Percentiles rank a stretch among this genome's conserved stretches.
Evolutionary conservation across 768 basidiomycete species (phyloP).

Genomic region (Daedaleopsis sinensis): DNA sequence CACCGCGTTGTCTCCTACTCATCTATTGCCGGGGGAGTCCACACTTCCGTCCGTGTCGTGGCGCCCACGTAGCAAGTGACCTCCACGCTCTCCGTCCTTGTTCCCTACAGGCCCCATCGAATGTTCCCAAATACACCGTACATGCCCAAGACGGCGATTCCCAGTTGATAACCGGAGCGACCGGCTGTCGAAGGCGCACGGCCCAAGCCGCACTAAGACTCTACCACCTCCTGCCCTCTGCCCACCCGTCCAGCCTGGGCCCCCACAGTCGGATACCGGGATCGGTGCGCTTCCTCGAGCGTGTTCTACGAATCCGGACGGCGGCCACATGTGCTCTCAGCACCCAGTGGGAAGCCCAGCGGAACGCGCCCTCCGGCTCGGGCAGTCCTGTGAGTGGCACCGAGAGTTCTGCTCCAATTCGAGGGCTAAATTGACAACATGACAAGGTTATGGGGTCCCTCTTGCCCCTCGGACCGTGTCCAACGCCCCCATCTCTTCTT

Average conservation of each 20-base stretch:
- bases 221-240: slow-evolving; percentile 5
- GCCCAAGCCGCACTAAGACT: slow-evolving; percentile 1
- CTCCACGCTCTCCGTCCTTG: slow-evolving; percentile 11
- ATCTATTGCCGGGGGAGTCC: slow-evolving; percentile 9
- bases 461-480: slow-evolving; percentile 7
- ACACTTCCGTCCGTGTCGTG: slow-evolving; percentile 14
- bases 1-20: slow-evolving; percentile 1
- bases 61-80: slow-evolving; percentile 20
- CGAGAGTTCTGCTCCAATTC: not conserved
- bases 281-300: not conserved
- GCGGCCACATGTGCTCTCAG: slow-evolving; percentile 2
- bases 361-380: not conserved
- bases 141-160: slow-evolving; percentile 13
- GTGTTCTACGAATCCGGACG: slow-evolving; percentile 4
- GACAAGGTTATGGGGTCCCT: slow-evolving; percentile 19
- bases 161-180: slow-evolving; percentile 19
- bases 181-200: slow-evolving; percentile 9
- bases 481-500: slow-evolving; percentile 7
- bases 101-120: slow-evolving; percentile 11
- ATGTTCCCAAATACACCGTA: slow-evolving; percentile 7
- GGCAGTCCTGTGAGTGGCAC: slow-evolving; percentile 7
- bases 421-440: not conserved
- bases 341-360: slow-evolving; percentile 1
- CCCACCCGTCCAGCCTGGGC: not conserved
- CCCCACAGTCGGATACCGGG: not conserved